Percentiles rank a stretch among this genome's conserved stretches.
These are phyloP conservation scores for Yamadazyma friedrichii DNA, from an alignment of 1,139 yeast genomes.

Conservation along the genomic window DNA sequence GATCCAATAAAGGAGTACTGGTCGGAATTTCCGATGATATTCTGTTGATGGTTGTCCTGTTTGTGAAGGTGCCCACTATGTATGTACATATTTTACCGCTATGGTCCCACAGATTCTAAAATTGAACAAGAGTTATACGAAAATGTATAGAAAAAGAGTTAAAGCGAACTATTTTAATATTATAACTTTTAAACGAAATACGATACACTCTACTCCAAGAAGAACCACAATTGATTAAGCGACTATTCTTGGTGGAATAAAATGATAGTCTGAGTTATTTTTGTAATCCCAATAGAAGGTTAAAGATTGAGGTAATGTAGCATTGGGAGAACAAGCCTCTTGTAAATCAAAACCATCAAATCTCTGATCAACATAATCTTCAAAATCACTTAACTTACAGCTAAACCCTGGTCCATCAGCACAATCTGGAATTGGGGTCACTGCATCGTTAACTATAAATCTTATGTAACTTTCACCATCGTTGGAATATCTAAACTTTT, in stretches of 20 bases:
- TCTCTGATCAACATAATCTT: slow-evolving; percentile 29
- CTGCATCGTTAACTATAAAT: slow-evolving; percentile 55
- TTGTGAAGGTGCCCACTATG: too few species aligned
- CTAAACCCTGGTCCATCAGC: slow-evolving; percentile 57
- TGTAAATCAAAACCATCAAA: slow-evolving; percentile 27
- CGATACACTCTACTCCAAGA: slow-evolving; percentile 6
- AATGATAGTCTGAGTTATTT: slow-evolving; percentile 13
- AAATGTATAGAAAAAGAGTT: too few species aligned
- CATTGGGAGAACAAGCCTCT: slow-evolving; percentile 30
- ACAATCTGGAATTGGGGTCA: slow-evolving; percentile 52
- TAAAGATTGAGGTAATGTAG: slow-evolving; percentile 19
- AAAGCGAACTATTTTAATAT: too few species aligned
- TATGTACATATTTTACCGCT: too few species aligned
- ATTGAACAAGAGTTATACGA: too few species aligned
- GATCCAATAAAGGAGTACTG: too few species aligned
- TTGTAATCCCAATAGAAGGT: slow-evolving; percentile 38
- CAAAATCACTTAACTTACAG: slow-evolving; percentile 46
- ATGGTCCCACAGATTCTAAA: too few species aligned
- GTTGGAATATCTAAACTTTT: slow-evolving; percentile 41
- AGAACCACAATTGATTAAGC: background rate
- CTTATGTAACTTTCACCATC: slow-evolving; percentile 41
- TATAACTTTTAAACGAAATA: slow-evolving; percentile 1
- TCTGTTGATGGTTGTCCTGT: too few species aligned
- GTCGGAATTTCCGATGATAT: too few species aligned
- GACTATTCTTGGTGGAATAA: slow-evolving; percentile 17